Evolutionary conservation across 352 stramenopile species (phyloP), one percentile per base, ranked within the genome.

Genomic region (Globisporangium splendens): DNA sequence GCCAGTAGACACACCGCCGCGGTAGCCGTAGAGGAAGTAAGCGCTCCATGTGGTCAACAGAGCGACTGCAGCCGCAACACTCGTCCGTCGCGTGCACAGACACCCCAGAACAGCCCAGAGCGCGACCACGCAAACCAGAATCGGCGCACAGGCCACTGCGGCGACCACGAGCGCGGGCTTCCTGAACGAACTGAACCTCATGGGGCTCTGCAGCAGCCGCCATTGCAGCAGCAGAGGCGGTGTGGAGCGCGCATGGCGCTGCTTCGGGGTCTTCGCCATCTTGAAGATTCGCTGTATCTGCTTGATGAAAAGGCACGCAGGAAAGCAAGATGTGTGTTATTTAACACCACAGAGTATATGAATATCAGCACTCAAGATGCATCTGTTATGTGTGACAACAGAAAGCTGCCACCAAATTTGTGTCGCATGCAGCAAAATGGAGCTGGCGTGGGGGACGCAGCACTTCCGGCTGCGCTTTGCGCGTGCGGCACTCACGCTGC

Each of bases 401-500:
- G 17, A 44, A 33, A 11, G n/a, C 12, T 50, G 52, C 17, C 52
- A 39, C 17, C 31, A 55, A 55, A 55, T 35, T 35, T 35, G 28
- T 35, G 10, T 35, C 28, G 5, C 28, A 35, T 10, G 28, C 28
- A 35, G 28, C 28, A 24, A 56, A 56, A 56, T 47, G 50, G 33
- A 35, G 18, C 52, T 65, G 14, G 33, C 33, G 44, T 65, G 59
- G 52, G 38, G 47, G 18, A 51, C 20, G 8, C 15, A 42, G 52
- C 59, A 57, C 53, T 56, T 56, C 14, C 20, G 60, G 39, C 46
- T 66, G 59, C 59, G 46, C 31, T 50, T 61, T 18, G 20, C 35
- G 38, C 10, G 24, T n/a, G 51, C 52, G 46, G 46, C 59, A 38
- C 38, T 61, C 18, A 47, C 49, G n/a, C 54, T 67, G 21, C 61